Evolutionary conservation across 495 filamentous ascomycete genomes (phyloP), one percentile per base, ranked within the genome.

Genomic region (Penicillium crystallinum): DNA sequence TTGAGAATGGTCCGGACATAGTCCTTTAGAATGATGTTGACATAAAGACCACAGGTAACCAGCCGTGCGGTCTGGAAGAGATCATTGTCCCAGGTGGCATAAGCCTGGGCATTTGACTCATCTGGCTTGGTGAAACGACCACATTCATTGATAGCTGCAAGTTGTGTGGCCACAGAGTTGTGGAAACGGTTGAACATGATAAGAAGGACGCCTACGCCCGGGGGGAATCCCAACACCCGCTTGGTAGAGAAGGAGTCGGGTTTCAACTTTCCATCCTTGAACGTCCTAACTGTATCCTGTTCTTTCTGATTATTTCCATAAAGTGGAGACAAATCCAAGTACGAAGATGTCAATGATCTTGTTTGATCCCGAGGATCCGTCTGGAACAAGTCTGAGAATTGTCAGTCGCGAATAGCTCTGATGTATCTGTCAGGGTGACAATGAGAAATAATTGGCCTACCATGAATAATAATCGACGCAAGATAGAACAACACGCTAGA

Each of bases 401-500:
- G 46, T 75, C 29, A 77, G 65, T 35, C 6, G 31, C 12, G n/a
- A 36, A n/a, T 37, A 1, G 11, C 22, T 47, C n/a, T 5, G 7
- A 8, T 0, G 9, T 4, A 4, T 33, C 8, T 7, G 12, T 15
- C 5, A 10, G 14, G 10, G 33, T 18, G 10, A 17, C 29, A 29
- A 29, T 21, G 17, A 43, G 46, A 4, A 17, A 6, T 21, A 7
- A 27, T 30, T 12, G 5, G 33, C 34, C 31, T 64, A 76, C 84
- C 87, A 56, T 96, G 91, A 59, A 93, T 95, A 54, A 96, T 91
- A 49, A 95, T 89, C 14, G 84, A 88, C 6, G 90, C 91, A 63
- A 91, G 81, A 57, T 97, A 91, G 77, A 91, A 97, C 11, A 97
- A 71, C 49, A 95, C 78, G 60, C 88, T 92, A 1, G 90, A 95